Base-by-base conservation (phyloP, 2,329 filamentous ascomycete genomes). In the Talaromyces atroroseus region DNA sequence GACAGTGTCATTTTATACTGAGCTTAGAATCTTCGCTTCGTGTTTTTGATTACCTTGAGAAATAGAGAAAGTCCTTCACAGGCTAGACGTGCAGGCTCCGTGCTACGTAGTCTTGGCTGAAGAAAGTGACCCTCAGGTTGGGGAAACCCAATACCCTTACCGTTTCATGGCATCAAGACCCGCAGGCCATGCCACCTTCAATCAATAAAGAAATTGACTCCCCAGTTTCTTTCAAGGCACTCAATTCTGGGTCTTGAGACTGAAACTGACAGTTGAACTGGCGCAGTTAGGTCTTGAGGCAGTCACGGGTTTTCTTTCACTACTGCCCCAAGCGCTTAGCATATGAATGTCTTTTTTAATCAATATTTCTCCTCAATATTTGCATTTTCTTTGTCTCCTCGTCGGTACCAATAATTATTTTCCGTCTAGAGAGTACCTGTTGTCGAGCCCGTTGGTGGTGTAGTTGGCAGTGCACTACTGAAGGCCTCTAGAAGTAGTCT, bases 1-100 rank as follows among this genome's bases (percentile, higher is more conserved):
- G 92, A 96, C 72, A 95, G 90, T 66, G 77, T 82, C 58, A 71
- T 77, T 42, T 71, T 88, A 57, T 82, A 85, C 34, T 54, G 55
- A 42, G 14, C 7, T 36, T 29, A 5, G 10, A 24, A 3, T 32
- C 34, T 47, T 16, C 21, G 14, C 32, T 36, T 36, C 21, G 4
- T 32, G 46, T 26, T 48, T 29, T 7, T 18, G 18, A 29, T 29
- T 32, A 48, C 8, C 8, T 16, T 36, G 14, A 16, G 12, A 20
- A 21, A 44, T 44, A 44, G 40, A 44, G 18, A n/a, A 20, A 23
- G 2, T 44, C 23, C 12, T 23, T 21, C 20, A 44, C 8, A 44
- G 40, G 2, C 40, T 20, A 21, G 7, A 23, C 11, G 5, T 2
- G 32, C 14, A 36, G 12, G 32, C 32, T 36, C 14, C 2, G 5